These are phyloP conservation scores for Lasiosphaeria hispida DNA, from an alignment of 495 filamentous ascomycete genomes.

Conservation along the genomic window DNA sequence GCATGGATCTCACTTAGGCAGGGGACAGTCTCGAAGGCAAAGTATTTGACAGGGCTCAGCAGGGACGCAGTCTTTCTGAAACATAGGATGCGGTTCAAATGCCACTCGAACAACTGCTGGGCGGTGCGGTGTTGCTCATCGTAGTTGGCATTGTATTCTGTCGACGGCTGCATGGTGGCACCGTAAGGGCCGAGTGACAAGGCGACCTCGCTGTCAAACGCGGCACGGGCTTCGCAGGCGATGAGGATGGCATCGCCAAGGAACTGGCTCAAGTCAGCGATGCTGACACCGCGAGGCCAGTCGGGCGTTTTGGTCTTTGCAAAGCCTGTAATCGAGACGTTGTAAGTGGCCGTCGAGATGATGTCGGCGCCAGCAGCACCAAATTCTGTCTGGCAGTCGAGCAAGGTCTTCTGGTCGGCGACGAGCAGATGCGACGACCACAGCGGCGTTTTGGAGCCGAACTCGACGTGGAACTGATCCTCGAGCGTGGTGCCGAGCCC, in stretches of 20 bases:
- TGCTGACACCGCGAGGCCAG: constrained; percentile 19
- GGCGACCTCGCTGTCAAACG: constrained; percentile 34
- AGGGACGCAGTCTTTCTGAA: constrained; percentile 33
- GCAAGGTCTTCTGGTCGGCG: constrained; percentile 46
- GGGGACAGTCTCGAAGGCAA: constrained; percentile 66
- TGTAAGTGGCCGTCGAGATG: constrained; percentile 64
- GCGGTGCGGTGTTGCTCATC: constrained; percentile 43
- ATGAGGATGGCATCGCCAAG: constrained; percentile 37
- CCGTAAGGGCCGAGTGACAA: constrained; percentile 64
- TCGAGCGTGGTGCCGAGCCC: constrained; percentile 66
- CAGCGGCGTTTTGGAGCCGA: constrained; percentile 49
- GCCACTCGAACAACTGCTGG: constrained; percentile 51
- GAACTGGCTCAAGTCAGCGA: constrained; percentile 26
- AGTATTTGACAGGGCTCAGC: constrained; percentile 44
- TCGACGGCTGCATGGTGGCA: constrained; percentile 59
- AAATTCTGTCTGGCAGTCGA: constrained; percentile 54
- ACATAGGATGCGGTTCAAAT: constrained; percentile 49
- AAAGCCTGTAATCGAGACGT: constrained; percentile 57
- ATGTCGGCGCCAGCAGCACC: constrained; percentile 54
- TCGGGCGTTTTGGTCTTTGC: constrained; percentile 29
- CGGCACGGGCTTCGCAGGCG: constrained; percentile 30
- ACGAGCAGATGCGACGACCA: constrained; percentile 66
- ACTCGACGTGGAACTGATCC: constrained; percentile 48
- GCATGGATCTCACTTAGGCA: constrained; percentile 58
- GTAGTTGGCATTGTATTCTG: constrained; percentile 64